Base-by-base conservation (phyloP, 2,329 filamentous ascomycete genomes). In the Penicillium sp. region DNA sequence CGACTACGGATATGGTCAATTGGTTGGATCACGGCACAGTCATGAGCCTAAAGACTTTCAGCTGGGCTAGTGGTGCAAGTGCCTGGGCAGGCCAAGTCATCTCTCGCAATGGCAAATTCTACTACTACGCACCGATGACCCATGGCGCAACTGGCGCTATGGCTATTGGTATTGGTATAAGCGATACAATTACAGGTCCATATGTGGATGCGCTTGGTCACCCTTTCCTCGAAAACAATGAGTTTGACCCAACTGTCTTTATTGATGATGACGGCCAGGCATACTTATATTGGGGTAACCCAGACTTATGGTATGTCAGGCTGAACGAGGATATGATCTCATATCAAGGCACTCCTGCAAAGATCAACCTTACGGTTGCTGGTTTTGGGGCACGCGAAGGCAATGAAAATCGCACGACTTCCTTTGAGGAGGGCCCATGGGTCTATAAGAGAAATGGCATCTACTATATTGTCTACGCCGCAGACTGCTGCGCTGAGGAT, bases 191-290 rank as follows among this genome's bases (percentile, higher is more conserved):
- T n/a, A 47, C 44, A 1, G 44, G 44, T 24, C 44, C 44, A n/a
- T 47, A 47, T 31, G 24, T 31, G 22, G 44, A 47, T 31, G 44
- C 44, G 19, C 24, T 47, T 24, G 44, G 44, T n/a, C 24, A 47
- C 22, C 75, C 75, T 6, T 68, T 78, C n/a, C 69, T 78, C 13
- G 63, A 70, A 16, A 75, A 74, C 75, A 31, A 74, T 73, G 14
- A n/a, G 7, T 31, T 54, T 18, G 51, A 54, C 27, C 51, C 51
- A 11, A 54, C 51, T 13, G 76, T 77, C 51, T 77, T 76, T 60
- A 72, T 79, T 58, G 77, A 79, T 58, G 76, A 78, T 51, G 74
- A 78, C 50, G 77, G 75, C 47, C 77, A 78, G 63, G 77, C 75
- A 0, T 79, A 78, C 68, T 64, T 79, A 56, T 79, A 77, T 67